Conservation (phyloP, 768 basidiomycete genomes). For the Pleurotus tuoliensis region DNA sequence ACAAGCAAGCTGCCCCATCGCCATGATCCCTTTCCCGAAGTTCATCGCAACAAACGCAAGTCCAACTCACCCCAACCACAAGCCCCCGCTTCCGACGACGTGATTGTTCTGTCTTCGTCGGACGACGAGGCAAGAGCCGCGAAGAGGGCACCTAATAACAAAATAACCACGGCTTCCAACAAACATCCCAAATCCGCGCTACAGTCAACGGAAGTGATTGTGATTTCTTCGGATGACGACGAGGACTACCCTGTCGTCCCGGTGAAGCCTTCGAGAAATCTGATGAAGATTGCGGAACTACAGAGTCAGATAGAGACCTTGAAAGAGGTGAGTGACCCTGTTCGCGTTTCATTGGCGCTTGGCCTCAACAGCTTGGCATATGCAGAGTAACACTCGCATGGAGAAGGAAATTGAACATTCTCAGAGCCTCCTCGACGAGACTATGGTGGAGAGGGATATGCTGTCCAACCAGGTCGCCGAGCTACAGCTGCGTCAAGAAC, state of each 20-base stretch:
- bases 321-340: constrained; percentile 33
- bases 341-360: not conserved
- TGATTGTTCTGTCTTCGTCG: not conserved
- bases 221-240: constrained; percentile 50
- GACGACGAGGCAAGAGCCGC: not conserved
- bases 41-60: not conserved
- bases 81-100: not conserved
- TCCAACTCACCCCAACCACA: not conserved
- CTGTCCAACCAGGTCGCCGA: constrained; percentile 23
- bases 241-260: constrained; percentile 9
- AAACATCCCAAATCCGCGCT: not conserved
- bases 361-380: not conserved
- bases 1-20: constrained; percentile 9
- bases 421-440: not conserved
- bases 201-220: constrained; percentile 20
- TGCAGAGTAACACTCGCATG: not conserved
- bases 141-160: not conserved
- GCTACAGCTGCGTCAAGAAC: constrained; percentile 21
- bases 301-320: constrained; percentile 38
- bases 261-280: constrained; percentile 12
- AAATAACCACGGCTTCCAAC: not conserved
- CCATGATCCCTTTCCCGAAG: constrained; percentile 3
- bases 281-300: constrained; percentile 27
- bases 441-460: not conserved
- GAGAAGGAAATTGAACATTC: constrained; percentile 15